Conservation (phyloP, 345 rosid genomes). For the Eucalyptus grandis region DNA sequence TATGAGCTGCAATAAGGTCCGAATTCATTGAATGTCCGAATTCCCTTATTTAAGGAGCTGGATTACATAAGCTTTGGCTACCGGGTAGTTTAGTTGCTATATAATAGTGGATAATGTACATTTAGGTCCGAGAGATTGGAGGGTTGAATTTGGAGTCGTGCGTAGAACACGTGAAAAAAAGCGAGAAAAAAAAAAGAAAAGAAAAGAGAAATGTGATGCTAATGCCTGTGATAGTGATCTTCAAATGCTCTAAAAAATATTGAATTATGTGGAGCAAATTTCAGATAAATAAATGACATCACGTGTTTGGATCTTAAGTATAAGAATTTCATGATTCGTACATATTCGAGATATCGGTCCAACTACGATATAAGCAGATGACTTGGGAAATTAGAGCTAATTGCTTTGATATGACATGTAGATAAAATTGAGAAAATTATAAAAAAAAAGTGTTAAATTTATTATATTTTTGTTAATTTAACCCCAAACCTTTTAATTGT, state of each 20-base stretch:
- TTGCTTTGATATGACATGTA: not conserved
- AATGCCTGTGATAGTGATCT: not conserved
- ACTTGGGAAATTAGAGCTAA: not conserved
- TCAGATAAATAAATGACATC: not conserved
- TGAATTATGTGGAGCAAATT: not conserved
- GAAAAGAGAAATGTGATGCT: not conserved
- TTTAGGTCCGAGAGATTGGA: not conserved
- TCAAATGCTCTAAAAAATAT: not conserved
- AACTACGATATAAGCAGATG: not conserved
- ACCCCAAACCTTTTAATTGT: accelerated
- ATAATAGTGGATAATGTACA: not conserved
- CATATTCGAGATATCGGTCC: not conserved
- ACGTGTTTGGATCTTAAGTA: not conserved
- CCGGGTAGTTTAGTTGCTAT: not conserved
- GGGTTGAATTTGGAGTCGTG: not conserved
- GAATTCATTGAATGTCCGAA: not conserved
- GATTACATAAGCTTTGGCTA: not conserved
- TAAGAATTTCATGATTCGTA: not conserved
- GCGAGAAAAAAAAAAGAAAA: not conserved
- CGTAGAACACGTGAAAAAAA: not conserved
- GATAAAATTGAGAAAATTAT: too few relatives aligned
- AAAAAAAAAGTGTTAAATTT: too few relatives aligned
- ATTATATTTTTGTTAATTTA: too few relatives aligned
- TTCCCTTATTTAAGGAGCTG: not conserved
- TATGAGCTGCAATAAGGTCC: not conserved